Evolutionary conservation across 331 rosid species (phyloP), one percentile per base, ranked within the genome.

Genomic region (Pyrus hybrid): DNA sequence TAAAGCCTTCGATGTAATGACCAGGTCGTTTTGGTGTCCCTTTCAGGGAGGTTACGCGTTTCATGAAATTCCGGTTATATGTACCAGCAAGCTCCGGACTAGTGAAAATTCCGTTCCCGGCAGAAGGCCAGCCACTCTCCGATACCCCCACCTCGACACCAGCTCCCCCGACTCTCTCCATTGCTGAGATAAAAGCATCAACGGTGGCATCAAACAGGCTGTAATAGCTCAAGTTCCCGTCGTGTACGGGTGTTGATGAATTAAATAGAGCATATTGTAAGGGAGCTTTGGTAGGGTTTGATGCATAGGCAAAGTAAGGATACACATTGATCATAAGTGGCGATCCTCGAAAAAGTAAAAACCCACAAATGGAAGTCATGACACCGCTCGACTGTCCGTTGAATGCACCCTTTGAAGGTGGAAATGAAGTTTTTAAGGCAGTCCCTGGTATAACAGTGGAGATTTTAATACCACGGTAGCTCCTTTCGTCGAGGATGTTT

Each of bases 91-190:
- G 30, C 1, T 58, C 64, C 0, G 73, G 23, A 4, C 77, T 76
- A 4, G 88, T 70, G 11, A 7, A 9, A 9, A 30, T 1, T 0
- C 70, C 76, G 33, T 78, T 68, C 6, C 84, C 87, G n/a, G 70
- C 66, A 0, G 88, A 75, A 20, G 88, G 88, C 86, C 88, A 84
- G 3, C 90, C 87, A 7, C 72, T 78, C 72, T 83, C 84, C 2
- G 83, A 71, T 4, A 83, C 57, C 5, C 30, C 86, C 13, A 83
- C 20, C 0, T 23, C 41, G 4, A 86, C 86, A 7, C 70, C 22
- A 10, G 22, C 26, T 21, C 13, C 18, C 3, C 43, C 57, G 2
- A 63, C 60, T 18, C 51, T 63, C 63, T 76, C 86, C 72, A 81
- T 81, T 0, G 83, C 86, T 3, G 73, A 68, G 10, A 72, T 18